Conservation (phyloP, 306 rosid species). For the Prunus dulcis region DNA sequence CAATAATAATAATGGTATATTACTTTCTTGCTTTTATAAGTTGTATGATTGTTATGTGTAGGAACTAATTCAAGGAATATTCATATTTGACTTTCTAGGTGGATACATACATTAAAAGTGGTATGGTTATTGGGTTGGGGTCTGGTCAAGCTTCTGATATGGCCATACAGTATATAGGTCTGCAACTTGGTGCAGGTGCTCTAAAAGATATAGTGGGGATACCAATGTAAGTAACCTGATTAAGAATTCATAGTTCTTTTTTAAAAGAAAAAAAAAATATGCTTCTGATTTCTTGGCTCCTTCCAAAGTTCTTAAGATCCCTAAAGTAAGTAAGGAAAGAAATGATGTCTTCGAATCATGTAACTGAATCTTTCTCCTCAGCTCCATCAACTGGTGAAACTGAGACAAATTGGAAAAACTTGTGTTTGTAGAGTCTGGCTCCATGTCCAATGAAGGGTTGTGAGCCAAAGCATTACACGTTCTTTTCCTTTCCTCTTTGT, state of each 20-base stretch:
- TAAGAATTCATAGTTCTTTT: neutral
- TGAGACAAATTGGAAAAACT: neutral
- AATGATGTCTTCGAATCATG: neutral
- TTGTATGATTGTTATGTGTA: neutral
- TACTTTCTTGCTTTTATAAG: neutral
- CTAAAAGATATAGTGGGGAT: slow-evolving; percentile 71
- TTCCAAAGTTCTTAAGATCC: neutral
- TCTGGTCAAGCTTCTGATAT: slow-evolving; percentile 77
- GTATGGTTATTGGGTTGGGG: slow-evolving; percentile 85
- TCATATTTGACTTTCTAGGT: slow-evolving; percentile 51
- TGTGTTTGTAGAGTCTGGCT: neutral
- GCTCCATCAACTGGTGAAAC: neutral
- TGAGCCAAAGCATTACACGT: neutral
- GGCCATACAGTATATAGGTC: slow-evolving; percentile 86
- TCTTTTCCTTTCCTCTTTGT: neutral
- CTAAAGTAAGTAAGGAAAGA: neutral
- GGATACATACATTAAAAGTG: slow-evolving; percentile 67
- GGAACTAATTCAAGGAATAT: slow-evolving; percentile 3
- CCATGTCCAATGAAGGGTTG: neutral
- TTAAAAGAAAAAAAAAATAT: neutral
- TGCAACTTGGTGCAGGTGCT: slow-evolving; percentile 70
- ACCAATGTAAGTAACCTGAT: slow-evolving; percentile 63
- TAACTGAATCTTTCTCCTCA: neutral
- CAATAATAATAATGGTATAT: neutral
- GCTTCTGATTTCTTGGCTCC: neutral